Conservation (phyloP, 108 stramenopile genomes). For the Skeletonema marinoi region DNA sequence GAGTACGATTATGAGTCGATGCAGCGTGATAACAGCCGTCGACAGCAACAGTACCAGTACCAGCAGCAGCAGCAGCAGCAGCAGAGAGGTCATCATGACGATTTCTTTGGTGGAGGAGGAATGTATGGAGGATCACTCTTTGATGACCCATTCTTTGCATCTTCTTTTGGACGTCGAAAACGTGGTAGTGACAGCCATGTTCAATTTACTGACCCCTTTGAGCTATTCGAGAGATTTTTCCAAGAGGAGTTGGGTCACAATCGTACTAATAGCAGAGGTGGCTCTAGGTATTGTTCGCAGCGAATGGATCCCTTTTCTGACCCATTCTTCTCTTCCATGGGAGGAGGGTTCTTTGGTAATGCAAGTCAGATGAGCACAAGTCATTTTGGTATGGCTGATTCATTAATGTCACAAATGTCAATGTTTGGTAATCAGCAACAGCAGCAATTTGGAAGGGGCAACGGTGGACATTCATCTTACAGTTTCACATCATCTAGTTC, state of each 20-base stretch:
- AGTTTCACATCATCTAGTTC: conserved; percentile 33
- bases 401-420: conserved; percentile 43
- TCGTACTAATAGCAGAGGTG: neutral
- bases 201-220: conserved; percentile 59
- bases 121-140: conserved; percentile 1
- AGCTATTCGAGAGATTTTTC: conserved; percentile 49
- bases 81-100: conserved; percentile 5
- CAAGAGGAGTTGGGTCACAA: conserved; percentile 26
- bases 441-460: conserved; percentile 8
- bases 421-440: conserved; percentile 19
- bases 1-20: conserved; percentile 32
- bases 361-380: conserved; percentile 22
- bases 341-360: conserved; percentile 17
- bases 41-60: neutral
- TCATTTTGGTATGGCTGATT: conserved; percentile 43
- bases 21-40: conserved; percentile 7
- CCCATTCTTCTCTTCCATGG: conserved; percentile 33
- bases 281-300: neutral
- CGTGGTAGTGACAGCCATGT: conserved; percentile 12
- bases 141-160: conserved; percentile 40
- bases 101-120: neutral
- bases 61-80: neutral
- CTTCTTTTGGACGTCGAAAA: conserved; percentile 19
- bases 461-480: conserved; percentile 2
- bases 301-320: conserved; percentile 8